Evolutionary conservation across 495 filamentous ascomycete genomes (phyloP), one percentile per base, ranked within the genome.

Genomic region (Aspergillus nanangensis): DNA sequence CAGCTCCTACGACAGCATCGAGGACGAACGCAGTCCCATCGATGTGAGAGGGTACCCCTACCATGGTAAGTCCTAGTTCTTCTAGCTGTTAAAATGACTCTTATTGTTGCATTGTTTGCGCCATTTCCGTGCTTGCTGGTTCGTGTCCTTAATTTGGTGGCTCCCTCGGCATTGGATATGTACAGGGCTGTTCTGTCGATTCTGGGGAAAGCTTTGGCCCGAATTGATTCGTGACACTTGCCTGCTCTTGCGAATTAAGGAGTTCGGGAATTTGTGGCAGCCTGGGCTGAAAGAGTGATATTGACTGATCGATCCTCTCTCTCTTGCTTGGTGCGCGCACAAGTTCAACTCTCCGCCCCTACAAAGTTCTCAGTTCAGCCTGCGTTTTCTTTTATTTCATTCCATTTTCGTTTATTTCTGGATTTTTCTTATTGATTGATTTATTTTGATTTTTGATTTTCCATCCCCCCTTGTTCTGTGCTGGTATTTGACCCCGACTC

Each of bases 1-100:
- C 57, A 74, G 70, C 52, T 74, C 70, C 29, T 74, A 74, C 52
- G 70, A 74, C 39, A 72, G 69, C 46, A 63, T 74, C 48, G 70
- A 74, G 5, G 69, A 72, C 47, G 70, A 74, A 21, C 69, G 66
- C 44, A 61, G 52, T 35, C 65, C 69, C 25, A 58, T 72, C 40
- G 70, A 74, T 62, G 53, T 72, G 31, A 53, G 67, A 49, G 64
- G 62, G 33, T 72, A 74, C 60, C 64, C 67, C 22, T 72, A 71
- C 66, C 64, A 69, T 56, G 61, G 67, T 74, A 67, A 56, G 67
- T 58, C 44, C 37, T 38, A 48, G 25, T 24, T 49, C 44, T 46
- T 47, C 15, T 15, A n/a, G 5, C 15, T 36, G 9, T 21, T 39
- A 13, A 15, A n/a, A 21, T 39, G 18, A 11, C 20, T 19, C 8